Evolutionary conservation across 768 basidiomycete species (phyloP).

Genomic region (Tubosaeta sp.): DNA sequence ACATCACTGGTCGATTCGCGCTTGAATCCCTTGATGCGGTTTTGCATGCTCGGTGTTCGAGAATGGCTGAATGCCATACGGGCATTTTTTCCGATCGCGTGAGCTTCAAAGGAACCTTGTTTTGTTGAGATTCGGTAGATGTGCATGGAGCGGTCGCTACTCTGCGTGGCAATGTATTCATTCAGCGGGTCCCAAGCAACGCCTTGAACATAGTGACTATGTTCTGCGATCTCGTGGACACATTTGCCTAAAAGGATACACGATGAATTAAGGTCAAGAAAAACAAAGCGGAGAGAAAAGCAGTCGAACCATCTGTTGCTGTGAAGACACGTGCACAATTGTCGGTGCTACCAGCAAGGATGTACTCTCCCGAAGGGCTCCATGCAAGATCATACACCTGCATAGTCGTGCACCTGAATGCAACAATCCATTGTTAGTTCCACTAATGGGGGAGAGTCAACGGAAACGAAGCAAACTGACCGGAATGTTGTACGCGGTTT

Average conservation of each 20-base stretch:
- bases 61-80: slow-evolving; percentile 64
- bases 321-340: slow-evolving; percentile 87
- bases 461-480: slow-evolving; percentile 37
- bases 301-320: slow-evolving; percentile 58
- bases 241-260: slow-evolving; percentile 59
- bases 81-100: slow-evolving; percentile 86
- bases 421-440: slow-evolving; percentile 3
- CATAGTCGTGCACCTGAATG: slow-evolving; percentile 80
- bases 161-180: slow-evolving; percentile 96
- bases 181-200: slow-evolving; percentile 99
- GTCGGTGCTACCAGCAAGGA: slow-evolving; percentile 96
- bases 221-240: slow-evolving; percentile 87
- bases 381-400: slow-evolving; percentile 98
- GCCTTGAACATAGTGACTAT: slow-evolving; percentile 95
- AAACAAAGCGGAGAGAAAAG: not conserved
- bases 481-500: slow-evolving; percentile 81
- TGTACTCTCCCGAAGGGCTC: slow-evolving; percentile 92
- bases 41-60: slow-evolving; percentile 63
- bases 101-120: slow-evolving; percentile 80
- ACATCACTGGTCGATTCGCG: slow-evolving; percentile 78
- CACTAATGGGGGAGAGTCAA: not conserved
- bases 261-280: not conserved
- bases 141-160: slow-evolving; percentile 94
- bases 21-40: slow-evolving; percentile 55
- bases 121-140: slow-evolving; percentile 81